Percentiles rank a stretch among this genome's conserved stretches.
These are phyloP conservation scores for Botrytis fragariae DNA, from an alignment of 2,329 filamentous ascomycete species.

Conservation along the genomic window DNA sequence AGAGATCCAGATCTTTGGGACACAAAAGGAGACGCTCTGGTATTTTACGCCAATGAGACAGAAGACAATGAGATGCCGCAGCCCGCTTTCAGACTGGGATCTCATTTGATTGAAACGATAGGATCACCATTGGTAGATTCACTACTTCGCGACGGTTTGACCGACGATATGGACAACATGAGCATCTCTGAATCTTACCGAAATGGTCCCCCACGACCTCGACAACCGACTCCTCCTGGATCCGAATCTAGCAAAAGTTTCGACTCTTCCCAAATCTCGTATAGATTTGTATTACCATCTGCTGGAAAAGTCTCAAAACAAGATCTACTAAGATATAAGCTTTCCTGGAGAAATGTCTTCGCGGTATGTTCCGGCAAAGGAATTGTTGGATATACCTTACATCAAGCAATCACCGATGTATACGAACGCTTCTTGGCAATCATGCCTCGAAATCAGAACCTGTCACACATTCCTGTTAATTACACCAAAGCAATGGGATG, in stretches of 20 bases:
- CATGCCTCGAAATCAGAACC: slow-evolving; percentile 50
- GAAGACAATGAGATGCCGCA: slow-evolving; percentile 41
- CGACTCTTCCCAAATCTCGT: slow-evolving; percentile 48
- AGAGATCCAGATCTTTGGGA: slow-evolving; percentile 46
- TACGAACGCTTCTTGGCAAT: slow-evolving; percentile 57
- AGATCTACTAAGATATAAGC: slow-evolving; percentile 55
- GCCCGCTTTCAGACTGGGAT: slow-evolving; percentile 57
- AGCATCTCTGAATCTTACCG: not conserved
- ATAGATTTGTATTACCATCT: slow-evolving; percentile 62
- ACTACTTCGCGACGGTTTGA: slow-evolving; percentile 52
- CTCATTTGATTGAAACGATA: slow-evolving; percentile 57
- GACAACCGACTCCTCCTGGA: not conserved
- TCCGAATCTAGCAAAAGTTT: slow-evolving; percentile 15
- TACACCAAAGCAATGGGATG: slow-evolving; percentile 59
- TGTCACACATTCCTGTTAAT: slow-evolving; percentile 43
- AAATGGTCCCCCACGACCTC: not conserved
- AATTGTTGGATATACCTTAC: slow-evolving; percentile 61
- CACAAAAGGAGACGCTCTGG: slow-evolving; percentile 57
- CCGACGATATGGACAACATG: slow-evolving; percentile 49
- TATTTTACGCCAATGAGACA: slow-evolving; percentile 52
- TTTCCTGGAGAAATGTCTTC: slow-evolving; percentile 68
- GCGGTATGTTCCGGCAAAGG: slow-evolving; percentile 63
- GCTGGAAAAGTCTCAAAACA: slow-evolving; percentile 48
- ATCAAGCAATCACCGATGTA: slow-evolving; percentile 61
- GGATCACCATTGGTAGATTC: slow-evolving; percentile 54